These are phyloP conservation scores for Thinopyrum elongatum DNA, from an alignment of 176 grass and related monocot genomes.

Conservation along the genomic window DNA sequence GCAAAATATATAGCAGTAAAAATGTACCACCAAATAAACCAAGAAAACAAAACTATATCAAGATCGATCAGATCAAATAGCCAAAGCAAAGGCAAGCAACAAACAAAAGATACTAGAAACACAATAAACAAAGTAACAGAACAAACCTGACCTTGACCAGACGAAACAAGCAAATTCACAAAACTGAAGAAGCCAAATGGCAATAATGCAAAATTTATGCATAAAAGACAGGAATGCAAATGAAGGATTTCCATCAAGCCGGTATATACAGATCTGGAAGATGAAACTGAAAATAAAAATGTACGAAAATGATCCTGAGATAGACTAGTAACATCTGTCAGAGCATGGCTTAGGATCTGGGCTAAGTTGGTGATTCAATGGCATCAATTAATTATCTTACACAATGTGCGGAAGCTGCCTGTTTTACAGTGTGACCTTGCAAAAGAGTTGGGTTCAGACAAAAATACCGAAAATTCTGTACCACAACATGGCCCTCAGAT, in stretches of 20 bases:
- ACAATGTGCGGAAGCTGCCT: neutral
- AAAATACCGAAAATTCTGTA: neutral
- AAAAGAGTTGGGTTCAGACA: neutral
- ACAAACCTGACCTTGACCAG: neutral
- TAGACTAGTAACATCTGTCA: neutral
- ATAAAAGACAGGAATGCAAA: neutral
- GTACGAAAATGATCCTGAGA: neutral
- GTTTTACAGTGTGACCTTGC: too few species aligned
- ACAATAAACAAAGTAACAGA: neutral
- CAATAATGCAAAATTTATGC: neutral
- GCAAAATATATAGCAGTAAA: too few species aligned
- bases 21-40: neutral
- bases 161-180: neutral
- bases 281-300: slow-evolving; percentile 6
- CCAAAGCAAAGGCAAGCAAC: neutral
- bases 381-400: neutral
- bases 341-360: too few species aligned
- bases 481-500: slow-evolving; percentile 23
- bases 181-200: neutral
- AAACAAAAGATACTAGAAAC: neutral
- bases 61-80: neutral
- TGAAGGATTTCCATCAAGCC: neutral
- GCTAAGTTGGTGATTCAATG: neutral
- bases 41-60: neutral
- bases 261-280: neutral